phyloP scores from a whole-genome alignment of 2,329 filamentous ascomycete genomes.

The Chaetomiaceae sp. region DNA sequence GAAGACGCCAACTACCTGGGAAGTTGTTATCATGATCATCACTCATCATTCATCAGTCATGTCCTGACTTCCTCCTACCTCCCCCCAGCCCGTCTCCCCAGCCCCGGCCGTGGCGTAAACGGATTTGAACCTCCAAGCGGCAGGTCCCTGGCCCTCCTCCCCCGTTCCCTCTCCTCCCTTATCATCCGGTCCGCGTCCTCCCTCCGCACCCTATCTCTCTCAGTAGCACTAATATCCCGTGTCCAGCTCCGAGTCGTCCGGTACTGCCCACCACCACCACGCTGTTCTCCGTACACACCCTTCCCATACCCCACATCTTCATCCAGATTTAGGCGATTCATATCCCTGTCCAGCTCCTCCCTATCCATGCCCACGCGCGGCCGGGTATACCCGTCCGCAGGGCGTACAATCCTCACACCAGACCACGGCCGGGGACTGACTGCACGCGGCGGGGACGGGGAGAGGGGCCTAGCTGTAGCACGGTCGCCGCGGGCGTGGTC shows the following conservation, averaged over 20 bases:
- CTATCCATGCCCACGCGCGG: not conserved
- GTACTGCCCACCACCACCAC: too few relatives aligned
- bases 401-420: not conserved
- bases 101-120: slow-evolving; percentile 9
- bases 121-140: slow-evolving; percentile 3
- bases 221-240: not conserved
- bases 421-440: not conserved
- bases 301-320: not conserved
- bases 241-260: too few relatives aligned
- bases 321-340: not conserved
- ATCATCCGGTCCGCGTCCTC: not conserved
- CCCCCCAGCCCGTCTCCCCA: not conserved
- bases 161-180: not conserved
- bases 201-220: not conserved
- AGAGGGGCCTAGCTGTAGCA: too few relatives aligned
- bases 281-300: not conserved
- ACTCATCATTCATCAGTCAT: not conserved
- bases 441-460: not conserved
- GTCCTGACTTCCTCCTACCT: not conserved
- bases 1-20: not conserved
- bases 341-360: not conserved
- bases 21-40: too few relatives aligned
- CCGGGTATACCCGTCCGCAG: not conserved
- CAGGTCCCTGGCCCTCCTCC: not conserved
- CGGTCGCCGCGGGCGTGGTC: not conserved